phyloP scores from a whole-genome alignment of 345 rosid genomes.

The Mallotus nudiflorus region DNA sequence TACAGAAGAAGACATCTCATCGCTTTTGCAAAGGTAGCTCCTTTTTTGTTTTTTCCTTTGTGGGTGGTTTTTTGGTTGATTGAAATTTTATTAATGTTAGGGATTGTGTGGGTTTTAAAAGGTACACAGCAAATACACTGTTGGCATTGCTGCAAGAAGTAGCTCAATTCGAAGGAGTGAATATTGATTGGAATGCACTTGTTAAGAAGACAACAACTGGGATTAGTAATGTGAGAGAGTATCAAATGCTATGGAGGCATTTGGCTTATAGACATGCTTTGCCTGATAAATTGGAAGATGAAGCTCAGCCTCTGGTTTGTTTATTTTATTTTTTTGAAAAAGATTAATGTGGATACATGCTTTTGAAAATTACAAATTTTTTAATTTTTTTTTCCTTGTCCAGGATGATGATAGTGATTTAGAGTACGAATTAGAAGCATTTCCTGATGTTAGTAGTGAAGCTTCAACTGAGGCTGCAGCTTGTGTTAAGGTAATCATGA shows the following conservation, averaged over 20 bases:
- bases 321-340: background rate
- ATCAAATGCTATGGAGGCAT: constrained; percentile 82
- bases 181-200: constrained; percentile 34
- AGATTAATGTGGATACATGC: no score
- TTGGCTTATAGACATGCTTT: constrained; percentile 67
- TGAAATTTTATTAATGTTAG: no score
- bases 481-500: constrained; percentile 61
- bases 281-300: constrained; percentile 48
- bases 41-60: background rate
- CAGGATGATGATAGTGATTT: constrained; percentile 95
- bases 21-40: constrained; percentile 62
- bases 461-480: constrained; percentile 80
- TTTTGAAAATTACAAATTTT: no score
- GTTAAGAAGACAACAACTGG: constrained; percentile 26
- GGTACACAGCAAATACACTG: constrained; percentile 57
- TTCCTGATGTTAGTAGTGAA: constrained; percentile 61
- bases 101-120: constrained; percentile 18
- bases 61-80: background rate
- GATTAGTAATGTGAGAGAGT: constrained; percentile 23
- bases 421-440: constrained; percentile 85
- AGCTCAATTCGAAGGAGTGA: constrained; percentile 26
- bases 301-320: constrained; percentile 58
- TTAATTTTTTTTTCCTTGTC: constrained; percentile 9
- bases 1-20: constrained; percentile 66
- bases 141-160: constrained; percentile 33